Conservation (phyloP, 2,329 filamentous ascomycete species). For the Nannizziopsis arthrosporioides region DNA sequence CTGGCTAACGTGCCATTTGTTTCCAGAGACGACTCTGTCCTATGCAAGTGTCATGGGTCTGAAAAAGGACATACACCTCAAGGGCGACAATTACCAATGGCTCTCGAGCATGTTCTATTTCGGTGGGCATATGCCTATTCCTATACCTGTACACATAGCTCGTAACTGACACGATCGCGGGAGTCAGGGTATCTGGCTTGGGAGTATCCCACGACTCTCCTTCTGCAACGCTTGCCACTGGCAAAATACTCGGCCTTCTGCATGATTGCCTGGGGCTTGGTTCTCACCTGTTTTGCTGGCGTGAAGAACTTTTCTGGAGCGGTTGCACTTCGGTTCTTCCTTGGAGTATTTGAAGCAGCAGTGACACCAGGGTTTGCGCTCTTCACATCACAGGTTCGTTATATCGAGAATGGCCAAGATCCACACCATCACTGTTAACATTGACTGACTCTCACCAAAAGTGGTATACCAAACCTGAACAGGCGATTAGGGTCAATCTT, state of each 20-base stretch:
- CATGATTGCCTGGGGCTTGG: constrained; percentile 43
- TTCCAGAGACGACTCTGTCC: constrained; percentile 17
- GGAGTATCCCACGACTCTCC: constrained; percentile 55
- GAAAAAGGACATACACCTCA: constrained; percentile 39
- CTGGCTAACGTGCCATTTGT: constrained; percentile 23
- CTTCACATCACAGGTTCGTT: constrained; percentile 41
- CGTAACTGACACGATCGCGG: constrained; percentile 1
- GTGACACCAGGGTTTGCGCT: constrained; percentile 59
- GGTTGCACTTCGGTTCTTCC: constrained; percentile 54
- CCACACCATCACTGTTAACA: not conserved
- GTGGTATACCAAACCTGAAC: constrained; percentile 62
- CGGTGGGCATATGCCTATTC: constrained; percentile 25
- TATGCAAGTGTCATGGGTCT: constrained; percentile 48
- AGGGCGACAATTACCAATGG: constrained; percentile 44
- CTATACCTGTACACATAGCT: constrained; percentile 22
- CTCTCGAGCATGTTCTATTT: constrained; percentile 43
- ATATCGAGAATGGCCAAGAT: not conserved
- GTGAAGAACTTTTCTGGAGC: constrained; percentile 50
- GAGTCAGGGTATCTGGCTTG: constrained; percentile 40
- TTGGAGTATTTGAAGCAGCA: constrained; percentile 57
- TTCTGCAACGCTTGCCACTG: constrained; percentile 52
- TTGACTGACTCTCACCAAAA: constrained; percentile 21
- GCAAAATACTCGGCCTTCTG: constrained; percentile 56
- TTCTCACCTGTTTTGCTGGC: constrained; percentile 52
- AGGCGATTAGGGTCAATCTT: constrained; percentile 50